Evolutionary conservation across 257 asterid species (phyloP).

Genomic region (Nicotiana attenuata): DNA sequence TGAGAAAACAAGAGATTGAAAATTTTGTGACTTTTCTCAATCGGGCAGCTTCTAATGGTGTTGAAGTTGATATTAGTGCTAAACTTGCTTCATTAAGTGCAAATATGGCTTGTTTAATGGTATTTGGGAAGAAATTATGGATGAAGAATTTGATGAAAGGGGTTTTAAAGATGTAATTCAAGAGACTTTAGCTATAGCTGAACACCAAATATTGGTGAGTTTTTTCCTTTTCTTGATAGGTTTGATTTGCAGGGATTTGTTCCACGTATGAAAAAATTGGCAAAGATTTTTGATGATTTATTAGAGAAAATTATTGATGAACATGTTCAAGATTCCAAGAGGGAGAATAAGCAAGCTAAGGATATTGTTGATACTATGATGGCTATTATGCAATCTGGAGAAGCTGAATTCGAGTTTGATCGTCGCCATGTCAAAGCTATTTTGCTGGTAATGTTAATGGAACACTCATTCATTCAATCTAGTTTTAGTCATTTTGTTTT

Average conservation of each 20-base stretch:
- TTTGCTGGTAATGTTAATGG: slow-evolving; percentile 3
- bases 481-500: no score
- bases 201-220: slow-evolving; percentile 12
- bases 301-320: slow-evolving; percentile 7
- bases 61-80: slow-evolving; percentile 12
- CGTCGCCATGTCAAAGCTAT: slow-evolving; percentile 15
- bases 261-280: neutral
- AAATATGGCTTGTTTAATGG: slow-evolving; percentile 13
- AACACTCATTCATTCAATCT: no score
- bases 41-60: neutral
- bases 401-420: slow-evolving; percentile 12
- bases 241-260: slow-evolving; percentile 18
- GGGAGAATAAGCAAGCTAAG: neutral
- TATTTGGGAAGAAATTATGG: slow-evolving; percentile 21
- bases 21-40: slow-evolving; percentile 6
- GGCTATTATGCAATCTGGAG: slow-evolving; percentile 11
- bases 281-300: slow-evolving; percentile 8
- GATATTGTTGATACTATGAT: slow-evolving; percentile 16
- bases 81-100: slow-evolving; percentile 6
- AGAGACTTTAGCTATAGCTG: neutral
- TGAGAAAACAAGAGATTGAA: slow-evolving; percentile 16
- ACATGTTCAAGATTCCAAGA: neutral
- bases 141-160: slow-evolving; percentile 2
- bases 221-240: slow-evolving; percentile 8
- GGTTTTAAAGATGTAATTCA: slow-evolving; percentile 11